Base-by-base conservation (phyloP, 108 stramenopile species). In the Stephanodiscus minutulus region DNA sequence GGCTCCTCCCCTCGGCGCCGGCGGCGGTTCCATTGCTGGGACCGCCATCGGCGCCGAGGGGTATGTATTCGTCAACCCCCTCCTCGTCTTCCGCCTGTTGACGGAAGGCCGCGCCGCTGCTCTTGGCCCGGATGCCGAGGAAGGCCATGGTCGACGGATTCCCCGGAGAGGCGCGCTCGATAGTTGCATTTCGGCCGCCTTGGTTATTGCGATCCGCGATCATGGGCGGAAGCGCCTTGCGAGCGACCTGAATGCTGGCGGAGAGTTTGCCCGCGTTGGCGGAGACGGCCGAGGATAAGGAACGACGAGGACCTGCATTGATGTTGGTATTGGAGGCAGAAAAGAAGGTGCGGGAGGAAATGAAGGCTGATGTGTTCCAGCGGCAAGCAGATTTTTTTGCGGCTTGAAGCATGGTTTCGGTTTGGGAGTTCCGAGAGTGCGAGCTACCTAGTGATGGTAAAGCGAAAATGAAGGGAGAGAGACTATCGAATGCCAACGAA, bases 141-240 rank as follows among this genome's bases (percentile, higher is more conserved):
- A 60, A 70, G 0, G 76, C 68, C 53, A 65, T 66, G 68, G 57
- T 73, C 31, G 63, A 73, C 20, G 72, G 72, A 58, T 73, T 73
- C 36, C 64, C 72, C 8, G n/a, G 63, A 1, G 63, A 56, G 43
- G 29, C 36, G 31, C 61, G 61, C 47, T 29, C n/a, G 44, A 25
- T 15, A 27, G 25, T 49, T 18, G 64, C 18, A 65, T 28, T 52
- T 25, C 31, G 47, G 29, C 64, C 33, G 5, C 3, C 24, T 18
- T 49, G 1, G 28, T 36, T 13, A 29, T 58, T 36, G 15, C 33
- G 31, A 37, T 18, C 5, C 0, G 2, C 15, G 13, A 58, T 7
- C 15, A 29, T 12, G 25, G 28, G 24, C 3, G 57, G 57, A 20
- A 58, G 54, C 25, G 25, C n/a, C 9, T 18, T 17, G 9, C 57